A percentile compares a stretch with the other conserved stretches of the same genome.
Conservation (phyloP, 345 rosid species). For the Clausena lansium region DNA sequence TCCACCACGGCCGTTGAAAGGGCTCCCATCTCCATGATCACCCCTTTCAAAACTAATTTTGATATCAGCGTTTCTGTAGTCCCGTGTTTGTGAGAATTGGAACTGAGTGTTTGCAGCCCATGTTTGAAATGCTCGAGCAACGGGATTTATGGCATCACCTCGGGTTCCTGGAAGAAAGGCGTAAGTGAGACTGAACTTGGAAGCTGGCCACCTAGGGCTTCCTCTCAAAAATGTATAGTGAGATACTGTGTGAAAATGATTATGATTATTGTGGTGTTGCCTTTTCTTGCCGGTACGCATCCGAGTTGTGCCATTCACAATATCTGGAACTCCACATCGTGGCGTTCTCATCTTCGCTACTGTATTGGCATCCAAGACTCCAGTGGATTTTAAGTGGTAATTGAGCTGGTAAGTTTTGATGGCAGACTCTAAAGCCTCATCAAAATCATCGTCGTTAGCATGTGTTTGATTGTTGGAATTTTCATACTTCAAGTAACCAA, state of each 20-base stretch:
- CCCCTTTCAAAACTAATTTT: slow-evolving; percentile 19
- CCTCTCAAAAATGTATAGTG: slow-evolving; percentile 25
- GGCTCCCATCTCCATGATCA: slow-evolving; percentile 15
- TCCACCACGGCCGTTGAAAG: slow-evolving; percentile 25
- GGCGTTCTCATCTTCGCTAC: slow-evolving; percentile 25
- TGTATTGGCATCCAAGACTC: slow-evolving; percentile 21
- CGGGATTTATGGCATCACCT: background rate
- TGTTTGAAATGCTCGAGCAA: slow-evolving; percentile 21
- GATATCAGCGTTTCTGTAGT: slow-evolving; percentile 11
- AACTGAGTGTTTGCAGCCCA: slow-evolving; percentile 31
- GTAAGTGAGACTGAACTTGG: slow-evolving; percentile 33
- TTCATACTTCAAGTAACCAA: slow-evolving; percentile 31
- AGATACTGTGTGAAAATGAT: slow-evolving; percentile 21
- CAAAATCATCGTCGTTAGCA: slow-evolving; percentile 27
- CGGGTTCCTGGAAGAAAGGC: slow-evolving; percentile 12
- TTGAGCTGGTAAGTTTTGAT: slow-evolving; percentile 34
- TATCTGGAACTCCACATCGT: slow-evolving; percentile 37
- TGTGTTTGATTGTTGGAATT: background rate
- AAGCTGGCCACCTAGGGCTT: slow-evolving; percentile 34
- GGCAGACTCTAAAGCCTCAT: slow-evolving; percentile 29
- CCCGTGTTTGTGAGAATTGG: slow-evolving; percentile 3
- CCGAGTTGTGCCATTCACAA: slow-evolving; percentile 28
- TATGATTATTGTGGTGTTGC: background rate
- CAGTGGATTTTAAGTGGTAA: slow-evolving; percentile 24
- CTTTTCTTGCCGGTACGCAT: slow-evolving; percentile 19